Evolutionary conservation across 352 stramenopile species (phyloP).

Genomic region (Phytophthora rubi): DNA sequence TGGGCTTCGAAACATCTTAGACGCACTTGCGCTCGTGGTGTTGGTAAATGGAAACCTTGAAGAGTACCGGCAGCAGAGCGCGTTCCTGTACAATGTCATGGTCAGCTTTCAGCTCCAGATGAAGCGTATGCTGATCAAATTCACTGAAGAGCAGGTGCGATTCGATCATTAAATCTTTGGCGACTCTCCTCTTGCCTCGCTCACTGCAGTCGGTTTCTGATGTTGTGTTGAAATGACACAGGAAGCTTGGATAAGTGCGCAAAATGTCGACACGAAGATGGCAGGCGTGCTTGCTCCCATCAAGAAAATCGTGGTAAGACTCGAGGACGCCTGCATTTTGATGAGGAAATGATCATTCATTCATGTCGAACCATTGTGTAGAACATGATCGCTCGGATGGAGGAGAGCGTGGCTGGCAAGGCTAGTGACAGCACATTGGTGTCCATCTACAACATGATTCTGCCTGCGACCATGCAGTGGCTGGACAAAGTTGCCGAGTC

Average conservation of each 20-base stretch:
- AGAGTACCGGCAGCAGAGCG: constrained; percentile 50
- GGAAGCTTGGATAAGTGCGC: constrained; percentile 70
- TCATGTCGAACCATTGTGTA: constrained; percentile 13
- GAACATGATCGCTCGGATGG: constrained; percentile 64
- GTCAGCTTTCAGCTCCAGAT: constrained; percentile 82
- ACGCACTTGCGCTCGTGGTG: constrained; percentile 67
- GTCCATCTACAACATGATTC: constrained; percentile 71
- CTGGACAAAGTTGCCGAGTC: constrained; percentile 70
- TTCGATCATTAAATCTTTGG: background rate
- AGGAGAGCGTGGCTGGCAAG: constrained; percentile 67
- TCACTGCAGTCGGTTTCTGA: background rate
- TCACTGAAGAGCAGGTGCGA: constrained; percentile 70
- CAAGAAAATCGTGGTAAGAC: constrained; percentile 64
- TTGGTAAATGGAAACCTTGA: constrained; percentile 56
- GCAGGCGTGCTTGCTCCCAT: constrained; percentile 69
- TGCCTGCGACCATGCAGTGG: constrained; percentile 71
- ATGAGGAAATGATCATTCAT: background rate
- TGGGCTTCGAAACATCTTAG: constrained; percentile 63
- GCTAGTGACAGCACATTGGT: constrained; percentile 61
- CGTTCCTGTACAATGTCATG: constrained; percentile 75
- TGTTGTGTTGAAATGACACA: constrained; percentile 20
- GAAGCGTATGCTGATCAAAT: constrained; percentile 82
- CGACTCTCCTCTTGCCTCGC: background rate
- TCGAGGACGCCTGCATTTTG: background rate
- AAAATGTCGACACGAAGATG: constrained; percentile 76